Base-by-base conservation (phyloP, 2,329 filamentous ascomycete species). In the Scedosporium dehoogii region DNA sequence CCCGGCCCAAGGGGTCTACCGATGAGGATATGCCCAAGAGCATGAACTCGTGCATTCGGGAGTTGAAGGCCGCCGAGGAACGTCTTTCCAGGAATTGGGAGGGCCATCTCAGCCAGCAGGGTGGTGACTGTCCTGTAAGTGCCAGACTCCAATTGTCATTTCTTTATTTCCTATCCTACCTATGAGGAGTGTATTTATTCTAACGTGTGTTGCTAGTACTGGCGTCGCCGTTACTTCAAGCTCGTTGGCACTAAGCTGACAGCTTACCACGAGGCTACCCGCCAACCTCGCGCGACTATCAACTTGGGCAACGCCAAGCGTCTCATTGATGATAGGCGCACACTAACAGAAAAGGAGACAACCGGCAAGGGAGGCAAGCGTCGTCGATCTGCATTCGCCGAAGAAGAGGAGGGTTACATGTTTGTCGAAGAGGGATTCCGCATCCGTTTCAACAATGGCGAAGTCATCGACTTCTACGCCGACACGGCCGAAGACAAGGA, bases 1-100 rank as follows among this genome's bases (percentile, higher is more conserved):
- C 94, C 0, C 91, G 92, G 69, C 93, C 94, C 4, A 93, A 91
- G 78, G 89, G 89, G 55, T 82, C 87, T 33, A 86, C 86, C 59
- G 94, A 97, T 66, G 92, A 97, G 16, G 93, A 97, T 68, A 97
- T 99, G 91, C 94, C 94, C 62, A 97, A 97, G 86, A 97, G 92
- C 79, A 96, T 99, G 92, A 96, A 94, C 75, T 90, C 91, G 53
- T 96, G 92, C 73, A 89, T 97, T 68, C 85, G 94, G 18, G 94
- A 97, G 77, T 86, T 99, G 76, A 91, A 89, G 75, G 91, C 93
- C 60, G 92, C 93, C 1, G 92, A 96, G 73, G 89, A 90, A 72
- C 83, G 90, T 65, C 84, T 89, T 65, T 82, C 88, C 58, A 86
- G 89, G 65, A 88, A 86, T 68, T 96, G 85, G 81, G 93, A 99